A percentile compares a stretch with the other conserved stretches of the same genome.
Conservation (phyloP, 371 early-diverging fungal species). For the Lichtheimia ramosa region DNA sequence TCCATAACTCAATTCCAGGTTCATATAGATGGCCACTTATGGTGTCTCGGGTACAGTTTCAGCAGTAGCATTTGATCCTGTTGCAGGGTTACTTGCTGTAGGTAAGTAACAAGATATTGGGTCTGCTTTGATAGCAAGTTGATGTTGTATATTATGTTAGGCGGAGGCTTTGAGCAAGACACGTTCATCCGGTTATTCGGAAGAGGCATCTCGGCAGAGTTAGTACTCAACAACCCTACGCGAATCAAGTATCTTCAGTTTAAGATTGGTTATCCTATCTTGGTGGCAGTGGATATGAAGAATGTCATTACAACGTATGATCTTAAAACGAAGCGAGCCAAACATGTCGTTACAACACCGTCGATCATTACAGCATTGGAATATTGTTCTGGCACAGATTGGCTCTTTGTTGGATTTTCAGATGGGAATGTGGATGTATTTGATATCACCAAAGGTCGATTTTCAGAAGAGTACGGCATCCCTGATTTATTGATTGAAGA, state of each 20-base stretch:
- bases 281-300: constrained; percentile 49
- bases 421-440: constrained; percentile 58
- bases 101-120: constrained; percentile 35
- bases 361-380: constrained; percentile 54
- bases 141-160: not conserved
- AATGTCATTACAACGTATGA: constrained; percentile 55
- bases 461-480: constrained; percentile 43
- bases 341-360: constrained; percentile 37
- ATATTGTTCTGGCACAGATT: constrained; percentile 54
- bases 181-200: constrained; percentile 43
- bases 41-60: constrained; percentile 50
- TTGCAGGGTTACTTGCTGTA: constrained; percentile 53
- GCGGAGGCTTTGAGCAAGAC: constrained; percentile 18
- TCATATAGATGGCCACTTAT: constrained; percentile 40
- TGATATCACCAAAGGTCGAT: constrained; percentile 47
- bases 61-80: constrained; percentile 54
- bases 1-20: no score
- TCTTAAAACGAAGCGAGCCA: constrained; percentile 40
- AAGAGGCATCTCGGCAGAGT: constrained; percentile 32
- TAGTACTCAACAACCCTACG: constrained; percentile 22
- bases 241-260: constrained; percentile 54
- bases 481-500: constrained; percentile 37
- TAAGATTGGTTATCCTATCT: constrained; percentile 47
- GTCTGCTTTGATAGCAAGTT: no score
- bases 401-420: constrained; percentile 57